Evolutionary conservation across 106 monocot species (phyloP).

Genomic region (Alisma plantagoaquatica): DNA sequence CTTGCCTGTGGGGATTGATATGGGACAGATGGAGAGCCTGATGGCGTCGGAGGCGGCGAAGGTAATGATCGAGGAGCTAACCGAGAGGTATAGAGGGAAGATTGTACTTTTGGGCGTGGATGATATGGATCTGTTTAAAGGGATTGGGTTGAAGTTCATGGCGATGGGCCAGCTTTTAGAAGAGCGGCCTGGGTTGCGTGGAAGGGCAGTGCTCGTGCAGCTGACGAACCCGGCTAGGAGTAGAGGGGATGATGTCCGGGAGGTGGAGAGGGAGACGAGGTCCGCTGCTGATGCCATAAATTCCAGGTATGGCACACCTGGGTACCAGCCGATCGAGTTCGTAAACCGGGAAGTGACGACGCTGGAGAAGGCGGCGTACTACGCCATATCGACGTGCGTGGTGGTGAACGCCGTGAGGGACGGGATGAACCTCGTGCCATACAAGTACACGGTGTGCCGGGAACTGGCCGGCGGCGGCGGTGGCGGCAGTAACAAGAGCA

Average conservation of each 20-base stretch:
- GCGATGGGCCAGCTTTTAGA: constrained; percentile 76
- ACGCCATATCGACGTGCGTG: constrained; percentile 58
- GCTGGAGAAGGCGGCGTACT: constrained; percentile 73
- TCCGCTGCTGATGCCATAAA: constrained; percentile 41
- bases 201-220: constrained; percentile 65
- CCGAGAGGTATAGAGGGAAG: constrained; percentile 6
- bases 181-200: constrained; percentile 42
- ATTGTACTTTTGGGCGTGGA: constrained; percentile 22
- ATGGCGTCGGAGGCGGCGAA: constrained; percentile 8
- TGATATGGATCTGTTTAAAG: constrained; percentile 84
- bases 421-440: constrained; percentile 80
- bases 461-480: constrained; percentile 26
- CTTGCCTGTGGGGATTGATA: constrained; percentile 18
- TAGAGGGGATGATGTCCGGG: constrained; percentile 70
- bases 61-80: constrained; percentile 4
- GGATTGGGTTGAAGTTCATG: constrained; percentile 85
- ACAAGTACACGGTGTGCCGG: constrained; percentile 79
- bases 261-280: constrained; percentile 48
- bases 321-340: constrained; percentile 67
- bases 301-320: constrained; percentile 37
- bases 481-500: no score
- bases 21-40: constrained; percentile 15
- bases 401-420: constrained; percentile 82
- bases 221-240: constrained; percentile 84
- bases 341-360: constrained; percentile 39